phyloP scores from a whole-genome alignment of 1,284 basidiomycete species.

The Schizophyllum commune region DNA sequence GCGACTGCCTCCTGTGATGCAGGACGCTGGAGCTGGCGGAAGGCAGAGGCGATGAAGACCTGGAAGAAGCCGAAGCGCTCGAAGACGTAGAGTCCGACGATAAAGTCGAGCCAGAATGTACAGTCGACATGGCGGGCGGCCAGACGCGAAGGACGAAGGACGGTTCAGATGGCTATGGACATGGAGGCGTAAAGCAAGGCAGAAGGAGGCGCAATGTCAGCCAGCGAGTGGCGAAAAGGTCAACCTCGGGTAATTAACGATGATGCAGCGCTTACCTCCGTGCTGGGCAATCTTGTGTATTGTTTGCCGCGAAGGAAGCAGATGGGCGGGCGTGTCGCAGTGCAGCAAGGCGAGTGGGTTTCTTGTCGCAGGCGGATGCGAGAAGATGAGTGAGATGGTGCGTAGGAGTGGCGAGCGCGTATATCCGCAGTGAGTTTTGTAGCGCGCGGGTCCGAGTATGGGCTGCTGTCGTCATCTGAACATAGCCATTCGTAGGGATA shows the following conservation, averaged over 20 bases:
- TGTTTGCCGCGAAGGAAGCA: background rate
- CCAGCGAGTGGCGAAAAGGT: no score
- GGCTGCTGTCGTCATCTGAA: no score
- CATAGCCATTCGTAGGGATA: background rate
- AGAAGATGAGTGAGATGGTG: background rate
- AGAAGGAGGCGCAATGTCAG: no score
- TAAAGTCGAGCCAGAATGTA: no score
- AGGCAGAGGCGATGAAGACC: no score
- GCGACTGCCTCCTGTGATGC: background rate
- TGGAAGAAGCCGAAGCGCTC: no score
- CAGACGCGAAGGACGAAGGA: no score
- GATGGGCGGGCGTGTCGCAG: background rate
- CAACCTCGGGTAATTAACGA: background rate
- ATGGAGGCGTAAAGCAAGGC: no score
- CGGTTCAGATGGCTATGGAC: no score
- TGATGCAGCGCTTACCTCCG: background rate
- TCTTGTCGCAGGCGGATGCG: background rate
- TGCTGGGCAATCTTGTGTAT: background rate
- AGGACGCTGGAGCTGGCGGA: background rate
- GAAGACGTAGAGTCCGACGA: no score
- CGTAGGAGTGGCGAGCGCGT: background rate
- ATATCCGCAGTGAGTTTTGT: background rate
- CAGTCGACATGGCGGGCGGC: no score
- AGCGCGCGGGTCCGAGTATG: background rate
- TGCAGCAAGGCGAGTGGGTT: background rate